Base-by-base conservation (phyloP, 768 basidiomycete species). In the Rhizopogon roseolus region DNA sequence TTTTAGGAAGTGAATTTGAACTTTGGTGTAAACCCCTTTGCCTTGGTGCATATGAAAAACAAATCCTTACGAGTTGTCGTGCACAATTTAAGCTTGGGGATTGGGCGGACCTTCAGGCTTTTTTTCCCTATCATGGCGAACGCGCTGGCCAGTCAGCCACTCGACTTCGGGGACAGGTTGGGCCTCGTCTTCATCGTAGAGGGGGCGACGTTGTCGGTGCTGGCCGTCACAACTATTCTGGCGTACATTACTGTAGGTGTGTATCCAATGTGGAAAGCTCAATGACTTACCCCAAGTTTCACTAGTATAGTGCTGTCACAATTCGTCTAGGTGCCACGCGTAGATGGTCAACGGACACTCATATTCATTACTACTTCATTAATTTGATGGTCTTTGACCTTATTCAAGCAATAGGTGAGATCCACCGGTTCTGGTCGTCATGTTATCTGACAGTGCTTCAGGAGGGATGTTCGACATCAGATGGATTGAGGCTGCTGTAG, bases 381-480 rank as follows among this genome's bases (percentile, higher is more conserved):
- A 68, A 64, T 48, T 51, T 71, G 40, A 57, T 71, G 55, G 17
- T 68, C 11, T 66, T 60, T 27, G 70, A 71, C 54, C 53, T 71
- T 25, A 64, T 71, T 14, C 69, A 68, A 60, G 69, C 67, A 14
- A 62, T 68, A 22, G 70, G 70, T 70, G 51, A 52, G 66, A 44
- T 22, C 25, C 17, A 41, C 7, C 34, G 5, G 6, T 48, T 19
- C 43, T 28, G 5, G n/a, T 39, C 5, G 11, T 37, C 1, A 37
- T 11, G 8, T 6, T 14, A 34, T 44, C 42, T 40, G 25, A 50
- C 41, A 13, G 13, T 57, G 4, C 13, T 52, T n/a, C 53, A 74
- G 74, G 76, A 2, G 72, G 72, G 3, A 57, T 76, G 14, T 65
- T 77, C 58, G 62, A 72, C 49, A 57, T 72, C 29, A 64, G 60